Conservation (phyloP, 2,329 filamentous ascomycete species). For the Pestalotiopsis sp. region DNA sequence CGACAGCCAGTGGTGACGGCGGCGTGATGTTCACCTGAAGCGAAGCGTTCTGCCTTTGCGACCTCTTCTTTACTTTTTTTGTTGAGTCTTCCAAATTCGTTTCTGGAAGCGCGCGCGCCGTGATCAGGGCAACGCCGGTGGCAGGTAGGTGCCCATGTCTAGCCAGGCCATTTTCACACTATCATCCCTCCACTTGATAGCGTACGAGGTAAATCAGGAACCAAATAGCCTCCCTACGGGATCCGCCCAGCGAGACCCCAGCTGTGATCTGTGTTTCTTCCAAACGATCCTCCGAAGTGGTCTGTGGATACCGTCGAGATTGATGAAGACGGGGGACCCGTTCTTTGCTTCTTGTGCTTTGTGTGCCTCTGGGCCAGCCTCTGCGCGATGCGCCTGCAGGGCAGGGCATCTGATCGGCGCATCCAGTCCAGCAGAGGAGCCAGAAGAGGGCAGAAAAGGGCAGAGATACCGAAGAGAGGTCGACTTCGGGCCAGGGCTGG, state of each 20-base stretch:
- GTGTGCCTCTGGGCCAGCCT: neutral
- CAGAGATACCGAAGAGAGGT: neutral
- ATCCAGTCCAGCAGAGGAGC: neutral
- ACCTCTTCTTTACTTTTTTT: neutral
- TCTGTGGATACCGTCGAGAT: slow-evolving; percentile 7
- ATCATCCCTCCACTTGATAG: neutral
- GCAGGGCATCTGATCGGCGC: neutral
- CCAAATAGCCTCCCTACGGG: neutral
- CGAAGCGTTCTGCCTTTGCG: neutral
- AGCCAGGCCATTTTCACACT: neutral
- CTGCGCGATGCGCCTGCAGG: neutral
- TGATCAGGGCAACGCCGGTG: neutral
- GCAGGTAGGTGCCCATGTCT: neutral
- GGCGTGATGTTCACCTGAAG: slow-evolving; percentile 8
- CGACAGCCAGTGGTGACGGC: slow-evolving; percentile 6
- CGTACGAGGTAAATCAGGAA: slow-evolving; percentile 11
- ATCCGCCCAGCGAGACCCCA: slow-evolving; percentile 1
- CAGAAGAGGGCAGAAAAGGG: neutral
- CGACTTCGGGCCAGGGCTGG: neutral
- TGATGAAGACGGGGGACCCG: neutral
- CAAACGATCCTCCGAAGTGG: slow-evolving; percentile 6
- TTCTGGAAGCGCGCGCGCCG: neutral
- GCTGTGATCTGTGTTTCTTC: slow-evolving; percentile 4
- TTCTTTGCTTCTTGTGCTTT: neutral
- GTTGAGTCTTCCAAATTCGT: neutral